A percentile compares a stretch with the other conserved stretches of the same genome.
Evolutionary conservation across 2,329 filamentous ascomycete genomes (phyloP).

Genomic region (Ceratocystiopsis sp.): DNA sequence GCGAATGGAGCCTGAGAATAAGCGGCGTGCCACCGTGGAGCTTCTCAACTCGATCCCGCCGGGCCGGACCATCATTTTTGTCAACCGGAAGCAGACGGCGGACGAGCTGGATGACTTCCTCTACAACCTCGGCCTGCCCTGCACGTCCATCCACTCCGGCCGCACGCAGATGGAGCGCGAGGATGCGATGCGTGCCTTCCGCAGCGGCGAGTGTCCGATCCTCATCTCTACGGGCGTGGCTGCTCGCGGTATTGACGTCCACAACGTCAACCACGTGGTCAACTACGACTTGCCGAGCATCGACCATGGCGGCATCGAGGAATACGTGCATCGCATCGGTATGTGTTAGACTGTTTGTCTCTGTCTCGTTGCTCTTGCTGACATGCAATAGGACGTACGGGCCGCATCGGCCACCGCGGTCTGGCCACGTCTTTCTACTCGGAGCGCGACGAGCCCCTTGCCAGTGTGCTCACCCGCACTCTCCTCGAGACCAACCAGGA

Average conservation of each 20-base stretch:
- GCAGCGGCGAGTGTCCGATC: slow-evolving; percentile 56
- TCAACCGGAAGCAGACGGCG: slow-evolving; percentile 61
- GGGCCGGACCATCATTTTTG: slow-evolving; percentile 73
- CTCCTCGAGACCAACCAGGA: slow-evolving; percentile 63
- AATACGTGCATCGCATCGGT: slow-evolving; percentile 92
- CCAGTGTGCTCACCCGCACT: slow-evolving; percentile 57
- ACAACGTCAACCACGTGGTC: slow-evolving; percentile 77
- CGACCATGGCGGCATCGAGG: slow-evolving; percentile 71
- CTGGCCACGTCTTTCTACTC: slow-evolving; percentile 82
- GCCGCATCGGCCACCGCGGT: slow-evolving; percentile 76
- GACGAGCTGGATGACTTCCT: slow-evolving; percentile 80
- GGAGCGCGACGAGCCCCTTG: slow-evolving; percentile 57
- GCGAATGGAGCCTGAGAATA: slow-evolving; percentile 45
- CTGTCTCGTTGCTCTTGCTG: slow-evolving; percentile 3
- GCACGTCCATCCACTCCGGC: slow-evolving; percentile 74
- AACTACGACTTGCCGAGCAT: slow-evolving; percentile 74
- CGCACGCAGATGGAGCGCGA: slow-evolving; percentile 85
- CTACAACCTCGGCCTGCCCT: slow-evolving; percentile 63
- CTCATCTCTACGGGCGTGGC: slow-evolving; percentile 74
- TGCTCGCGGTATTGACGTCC: slow-evolving; percentile 77
- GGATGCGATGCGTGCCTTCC: slow-evolving; percentile 77
- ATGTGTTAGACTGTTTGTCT: slow-evolving; percentile 11
- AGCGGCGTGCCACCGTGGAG: slow-evolving; percentile 55
- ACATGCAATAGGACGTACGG: slow-evolving; percentile 55
- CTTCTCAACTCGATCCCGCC: slow-evolving; percentile 54